phyloP scores from a whole-genome alignment of 73 alveolate genomes.

The Blepharisma japonicum region DNA sequence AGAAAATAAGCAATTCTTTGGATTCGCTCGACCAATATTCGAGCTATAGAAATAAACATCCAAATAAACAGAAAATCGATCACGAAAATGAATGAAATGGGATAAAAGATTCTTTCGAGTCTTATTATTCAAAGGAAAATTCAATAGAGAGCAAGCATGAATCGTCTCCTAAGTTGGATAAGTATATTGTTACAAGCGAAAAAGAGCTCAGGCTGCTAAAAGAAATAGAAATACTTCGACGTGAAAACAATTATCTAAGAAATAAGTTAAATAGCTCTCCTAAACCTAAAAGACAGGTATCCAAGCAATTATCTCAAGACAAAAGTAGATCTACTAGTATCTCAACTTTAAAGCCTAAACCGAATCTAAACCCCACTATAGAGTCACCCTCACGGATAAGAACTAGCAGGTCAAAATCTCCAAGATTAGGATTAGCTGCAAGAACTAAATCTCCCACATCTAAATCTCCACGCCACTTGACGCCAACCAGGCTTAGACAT shows the following conservation, averaged over 20 bases:
- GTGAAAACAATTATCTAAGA: conserved; percentile 12
- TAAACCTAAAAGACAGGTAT: background rate
- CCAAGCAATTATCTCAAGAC: background rate
- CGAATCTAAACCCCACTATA: background rate
- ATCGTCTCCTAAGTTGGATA: background rate
- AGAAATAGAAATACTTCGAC: background rate
- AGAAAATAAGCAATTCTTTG: no score
- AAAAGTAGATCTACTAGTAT: background rate
- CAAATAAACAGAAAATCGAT: background rate
- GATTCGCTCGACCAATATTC: background rate
- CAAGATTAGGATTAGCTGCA: background rate
- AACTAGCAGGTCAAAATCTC: background rate
- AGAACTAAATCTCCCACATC: background rate
- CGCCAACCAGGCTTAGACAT: conserved; percentile 13
- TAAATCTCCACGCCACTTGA: background rate
- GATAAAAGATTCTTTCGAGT: background rate
- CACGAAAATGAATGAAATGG: background rate
- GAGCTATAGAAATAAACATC: background rate
- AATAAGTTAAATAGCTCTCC: background rate
- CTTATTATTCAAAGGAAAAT: background rate
- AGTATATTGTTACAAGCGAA: no score
- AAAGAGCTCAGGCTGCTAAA: background rate
- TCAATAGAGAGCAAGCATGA: background rate
- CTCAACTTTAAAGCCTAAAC: background rate
- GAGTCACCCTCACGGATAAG: background rate